Evolutionary conservation across 2,329 filamentous ascomycete genomes (phyloP), one percentile per base, ranked within the genome.

Genomic region (Trichoderma semiorbis): DNA sequence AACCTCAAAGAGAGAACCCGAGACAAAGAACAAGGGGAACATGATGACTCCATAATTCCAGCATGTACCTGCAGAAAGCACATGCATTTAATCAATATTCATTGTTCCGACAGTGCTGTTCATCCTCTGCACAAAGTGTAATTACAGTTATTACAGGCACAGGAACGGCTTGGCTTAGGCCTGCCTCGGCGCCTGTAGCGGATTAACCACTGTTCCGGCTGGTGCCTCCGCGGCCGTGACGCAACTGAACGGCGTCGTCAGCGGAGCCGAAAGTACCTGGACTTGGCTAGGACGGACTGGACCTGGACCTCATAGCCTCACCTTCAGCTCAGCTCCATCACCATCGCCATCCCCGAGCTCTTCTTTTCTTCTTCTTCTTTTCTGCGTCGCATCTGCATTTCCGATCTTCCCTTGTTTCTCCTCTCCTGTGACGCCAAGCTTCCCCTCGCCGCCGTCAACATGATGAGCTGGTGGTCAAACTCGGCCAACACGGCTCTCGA

Each of bases 391-490:
- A 32, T 32, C 53, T 70, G n/a, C 39, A 6, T 14, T 18, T 53
- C 24, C 36, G 3, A 39, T 18, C n/a, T 8, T 0, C 30, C 30
- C 11, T 30, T 28, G n/a, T 16, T 39, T 50, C 50, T 60, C 28
- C 57, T 16, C 14, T 32, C 62, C 60, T 68, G 65, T 72, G 43
- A 71, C 70, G 67, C 73, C 71, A 34, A 62, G 26, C 36, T 28
- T 5, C 36, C 57, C 16, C 21, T 26, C 32, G 28, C 30, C 16
- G 18, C 39, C 30, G 26, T 64, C 79, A 79, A 75, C 65, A 92
- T 88, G 87, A 98, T 98, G 95, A 91, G 94, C 80, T 94, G 95
- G 87, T 99, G 95, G 95, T 98, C 97, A 81, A 93, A 92, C 76
- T 95, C 94, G 81, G 89, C 91, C 83, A 94, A 93, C 82, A 93